phyloP scores from a whole-genome alignment of 176 grass and related monocot genomes.

The Musa schizocarpa region DNA sequence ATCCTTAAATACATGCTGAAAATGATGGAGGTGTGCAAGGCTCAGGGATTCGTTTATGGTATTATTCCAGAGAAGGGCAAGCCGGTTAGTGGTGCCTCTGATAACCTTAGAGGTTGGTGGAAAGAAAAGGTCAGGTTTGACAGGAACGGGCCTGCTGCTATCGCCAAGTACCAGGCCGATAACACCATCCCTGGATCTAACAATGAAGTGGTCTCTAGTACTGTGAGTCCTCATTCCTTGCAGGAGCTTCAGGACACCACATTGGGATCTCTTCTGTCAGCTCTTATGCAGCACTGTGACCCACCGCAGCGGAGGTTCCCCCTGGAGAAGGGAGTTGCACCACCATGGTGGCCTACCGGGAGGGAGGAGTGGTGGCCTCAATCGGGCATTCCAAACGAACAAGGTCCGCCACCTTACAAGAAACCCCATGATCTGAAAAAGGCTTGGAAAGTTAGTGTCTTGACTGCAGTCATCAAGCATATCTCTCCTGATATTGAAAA shows the following conservation, averaged over 20 bases:
- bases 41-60: slow-evolving; percentile 93
- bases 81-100: slow-evolving; percentile 90
- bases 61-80: slow-evolving; percentile 99
- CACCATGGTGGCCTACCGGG: slow-evolving; percentile 88
- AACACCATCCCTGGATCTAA: slow-evolving; percentile 50
- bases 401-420: slow-evolving; percentile 81
- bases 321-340: slow-evolving; percentile 77
- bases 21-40: slow-evolving; percentile 98
- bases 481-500: slow-evolving; percentile 97
- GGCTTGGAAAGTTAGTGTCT: slow-evolving; percentile 92
- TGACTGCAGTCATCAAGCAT: slow-evolving; percentile 98
- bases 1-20: slow-evolving; percentile 99
- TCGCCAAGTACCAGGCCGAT: slow-evolving; percentile 78
- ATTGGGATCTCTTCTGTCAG: slow-evolving; percentile 77
- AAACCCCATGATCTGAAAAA: slow-evolving; percentile 99
- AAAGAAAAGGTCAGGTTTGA: slow-evolving; percentile 99
- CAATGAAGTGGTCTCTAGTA: slow-evolving; percentile 36
- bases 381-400: slow-evolving; percentile 62
- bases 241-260: slow-evolving; percentile 98
- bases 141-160: slow-evolving; percentile 83
- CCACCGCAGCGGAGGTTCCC: slow-evolving; percentile 89
- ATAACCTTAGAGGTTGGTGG: slow-evolving; percentile 95
- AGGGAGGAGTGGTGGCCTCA: slow-evolving; percentile 74
- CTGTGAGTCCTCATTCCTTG: slow-evolving; percentile 50
- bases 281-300: slow-evolving; percentile 97